These are phyloP conservation scores for Monosporascus sp. DNA, from an alignment of 2,329 filamentous ascomycete species.

Conservation along the genomic window DNA sequence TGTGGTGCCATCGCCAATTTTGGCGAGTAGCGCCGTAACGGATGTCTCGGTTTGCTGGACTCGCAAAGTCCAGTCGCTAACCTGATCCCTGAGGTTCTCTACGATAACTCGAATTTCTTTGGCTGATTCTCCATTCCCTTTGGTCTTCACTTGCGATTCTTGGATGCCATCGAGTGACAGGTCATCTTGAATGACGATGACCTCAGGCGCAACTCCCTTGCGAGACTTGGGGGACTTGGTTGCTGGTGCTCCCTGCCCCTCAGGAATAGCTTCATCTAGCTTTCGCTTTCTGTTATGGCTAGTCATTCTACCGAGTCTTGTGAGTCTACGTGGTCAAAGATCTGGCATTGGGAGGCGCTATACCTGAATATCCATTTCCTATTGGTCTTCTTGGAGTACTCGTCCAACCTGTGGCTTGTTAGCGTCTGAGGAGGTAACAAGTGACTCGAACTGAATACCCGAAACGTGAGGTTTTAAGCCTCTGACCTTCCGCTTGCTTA, in stretches of 20 bases:
- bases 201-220: not conserved
- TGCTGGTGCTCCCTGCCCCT: not conserved
- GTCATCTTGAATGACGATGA: not conserved
- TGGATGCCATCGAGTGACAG: not conserved
- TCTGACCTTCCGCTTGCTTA: too few relatives aligned
- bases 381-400: not conserved
- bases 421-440: not conserved
- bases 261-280: not conserved
- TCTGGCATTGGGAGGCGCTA: not conserved
- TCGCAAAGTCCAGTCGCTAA: not conserved
- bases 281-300: not conserved
- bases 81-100: not conserved
- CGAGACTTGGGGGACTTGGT: not conserved
- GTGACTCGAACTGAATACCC: not conserved
- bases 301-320: not conserved
- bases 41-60: not conserved
- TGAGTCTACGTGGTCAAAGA: not conserved
- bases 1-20: not conserved
- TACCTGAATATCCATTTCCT: not conserved
- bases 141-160: not conserved
- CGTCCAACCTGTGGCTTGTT: not conserved
- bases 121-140: not conserved
- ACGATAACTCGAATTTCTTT: not conserved
- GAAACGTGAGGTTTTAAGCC: not conserved
- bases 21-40: not conserved